phyloP scores from a whole-genome alignment of 257 asterid genomes.

The Nicotiana paniculata region DNA sequence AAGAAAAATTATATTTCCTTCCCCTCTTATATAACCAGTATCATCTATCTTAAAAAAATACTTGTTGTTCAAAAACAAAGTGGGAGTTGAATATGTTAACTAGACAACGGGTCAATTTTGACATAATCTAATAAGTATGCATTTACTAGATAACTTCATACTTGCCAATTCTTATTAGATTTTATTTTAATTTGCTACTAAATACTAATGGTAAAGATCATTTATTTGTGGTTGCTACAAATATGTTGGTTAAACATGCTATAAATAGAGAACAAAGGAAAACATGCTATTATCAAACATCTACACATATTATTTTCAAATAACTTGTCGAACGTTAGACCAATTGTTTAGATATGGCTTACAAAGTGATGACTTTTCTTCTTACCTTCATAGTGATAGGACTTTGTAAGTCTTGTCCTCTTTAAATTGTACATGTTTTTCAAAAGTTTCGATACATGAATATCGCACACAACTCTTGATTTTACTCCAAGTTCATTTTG shows the following conservation, averaged over 20 bases:
- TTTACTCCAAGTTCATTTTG: neutral
- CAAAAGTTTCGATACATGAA: neutral
- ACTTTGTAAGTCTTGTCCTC: neutral
- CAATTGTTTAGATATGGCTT: neutral
- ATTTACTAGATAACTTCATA: neutral
- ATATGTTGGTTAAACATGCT: neutral
- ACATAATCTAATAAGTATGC: neutral
- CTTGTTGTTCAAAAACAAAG: neutral
- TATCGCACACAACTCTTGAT: neutral
- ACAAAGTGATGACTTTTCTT: neutral
- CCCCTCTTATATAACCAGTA: no score
- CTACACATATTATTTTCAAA: neutral
- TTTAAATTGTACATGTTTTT: neutral
- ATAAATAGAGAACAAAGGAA: neutral
- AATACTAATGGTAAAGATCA: neutral
- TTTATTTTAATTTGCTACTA: neutral
- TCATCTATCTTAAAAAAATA: neutral
- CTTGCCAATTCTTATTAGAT: neutral
- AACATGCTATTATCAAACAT: neutral
- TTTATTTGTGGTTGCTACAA: neutral
- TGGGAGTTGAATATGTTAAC: neutral
- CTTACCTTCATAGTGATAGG: neutral
- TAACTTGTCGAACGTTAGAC: neutral
- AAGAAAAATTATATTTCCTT: no score
- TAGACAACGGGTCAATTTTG: neutral